Base-by-base conservation (phyloP, 2,329 filamentous ascomycete genomes). In the Truncatella angustata region DNA sequence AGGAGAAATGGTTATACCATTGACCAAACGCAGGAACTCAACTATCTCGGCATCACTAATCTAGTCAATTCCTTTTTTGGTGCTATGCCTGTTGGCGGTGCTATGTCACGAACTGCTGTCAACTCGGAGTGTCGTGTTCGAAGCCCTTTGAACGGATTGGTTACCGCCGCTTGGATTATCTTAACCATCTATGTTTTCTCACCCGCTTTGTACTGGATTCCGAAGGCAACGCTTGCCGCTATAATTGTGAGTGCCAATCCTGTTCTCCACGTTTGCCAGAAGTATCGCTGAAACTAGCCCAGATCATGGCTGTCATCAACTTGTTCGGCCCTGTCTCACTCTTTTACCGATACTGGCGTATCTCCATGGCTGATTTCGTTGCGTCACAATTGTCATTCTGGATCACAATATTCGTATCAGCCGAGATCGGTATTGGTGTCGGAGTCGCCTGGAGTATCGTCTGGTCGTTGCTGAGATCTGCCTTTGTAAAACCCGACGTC, bases 21-120 rank as follows among this genome's bases (percentile, higher is more conserved):
- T 36, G 83, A 87, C 56, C 78, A 84, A 57, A 84, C 80, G 11
- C 84, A 87, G 62, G 85, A 87, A 57, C 76, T 87, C 2, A 80
- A 80, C 52, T 87, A 84, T 58, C 77, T 86, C 3, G 84, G 84
- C 9, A 66, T 81, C 14, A 77, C 78, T 36, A 86, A 87, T 65
- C 76, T 86, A 53, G 74, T 84, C 68, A 86, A 86, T 67, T 79
- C 78, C 43, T 82, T 86, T 67, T 86, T 87, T 65, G 79, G 81
- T 20, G 73, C 79, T 9, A 85, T 87, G 80, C 75, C 82, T 0
- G 75, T 85, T 11, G 82, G 83, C 11, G 85, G 83, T 21, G 84
- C 83, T 56, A 86, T 88, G 79, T 86, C 82, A 0, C 74, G 84
- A 9, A 87, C 84, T 1, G 82, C 85, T 7, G 82, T 88, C 61